Conservation (phyloP, 139 green algal genomes). For the Dunaliella primolecta region DNA sequence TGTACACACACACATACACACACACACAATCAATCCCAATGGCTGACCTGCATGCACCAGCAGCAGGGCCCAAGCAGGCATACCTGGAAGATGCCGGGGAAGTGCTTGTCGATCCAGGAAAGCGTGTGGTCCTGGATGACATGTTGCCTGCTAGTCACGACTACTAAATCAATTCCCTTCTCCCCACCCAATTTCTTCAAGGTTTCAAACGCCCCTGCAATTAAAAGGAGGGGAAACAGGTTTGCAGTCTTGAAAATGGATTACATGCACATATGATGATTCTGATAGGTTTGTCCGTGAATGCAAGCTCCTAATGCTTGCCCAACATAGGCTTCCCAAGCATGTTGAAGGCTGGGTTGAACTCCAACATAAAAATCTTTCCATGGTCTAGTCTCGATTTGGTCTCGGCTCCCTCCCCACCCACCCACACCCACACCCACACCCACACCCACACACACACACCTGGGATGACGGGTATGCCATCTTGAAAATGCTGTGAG, state of each 20-base stretch:
- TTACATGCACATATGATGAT: background rate
- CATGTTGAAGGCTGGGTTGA: background rate
- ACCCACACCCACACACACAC: background rate
- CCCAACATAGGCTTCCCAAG: background rate
- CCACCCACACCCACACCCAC: too few species aligned
- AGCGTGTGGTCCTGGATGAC: constrained; percentile 84
- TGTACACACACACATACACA: too few species aligned
- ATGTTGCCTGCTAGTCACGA: constrained; percentile 91
- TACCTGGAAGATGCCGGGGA: constrained; percentile 62
- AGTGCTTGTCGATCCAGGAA: constrained; percentile 84
- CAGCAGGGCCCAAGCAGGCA: background rate
- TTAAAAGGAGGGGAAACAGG: background rate
- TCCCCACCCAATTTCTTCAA: constrained; percentile 56
- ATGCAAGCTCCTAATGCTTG: background rate
- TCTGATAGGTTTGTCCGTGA: background rate
- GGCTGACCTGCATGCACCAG: too few species aligned
- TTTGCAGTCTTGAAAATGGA: too few species aligned
- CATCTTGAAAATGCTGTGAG: constrained; percentile 80
- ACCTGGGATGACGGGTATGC: constrained; percentile 87
- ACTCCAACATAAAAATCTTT: too few species aligned
- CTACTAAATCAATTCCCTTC: constrained; percentile 68
- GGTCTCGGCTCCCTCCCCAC: too few species aligned
- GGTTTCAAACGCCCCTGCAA: constrained; percentile 67
- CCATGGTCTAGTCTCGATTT: too few species aligned
- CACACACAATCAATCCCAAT: too few species aligned